Evolutionary conservation across 331 rosid genomes (phyloP).

Genomic region (Malus hybrid): DNA sequence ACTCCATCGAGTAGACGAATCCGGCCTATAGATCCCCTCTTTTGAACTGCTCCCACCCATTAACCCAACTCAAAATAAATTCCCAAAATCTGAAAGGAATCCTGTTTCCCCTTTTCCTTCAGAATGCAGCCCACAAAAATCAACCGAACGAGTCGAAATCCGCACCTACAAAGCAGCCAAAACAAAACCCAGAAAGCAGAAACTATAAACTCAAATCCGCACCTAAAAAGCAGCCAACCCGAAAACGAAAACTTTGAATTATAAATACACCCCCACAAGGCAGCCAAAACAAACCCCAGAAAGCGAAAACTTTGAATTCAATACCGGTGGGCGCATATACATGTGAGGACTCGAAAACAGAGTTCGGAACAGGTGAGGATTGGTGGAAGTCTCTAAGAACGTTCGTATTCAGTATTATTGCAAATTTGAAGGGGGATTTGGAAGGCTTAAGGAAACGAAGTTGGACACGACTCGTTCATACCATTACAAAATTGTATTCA

Average conservation of each 20-base stretch:
- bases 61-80: constrained; percentile 16
- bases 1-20: constrained; percentile 35
- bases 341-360: not conserved
- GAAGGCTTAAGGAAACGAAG: constrained; percentile 1
- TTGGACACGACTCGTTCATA: constrained; percentile 14
- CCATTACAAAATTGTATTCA: not conserved
- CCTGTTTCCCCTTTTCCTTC: constrained; percentile 6
- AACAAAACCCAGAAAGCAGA: not conserved
- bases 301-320: not conserved
- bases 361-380: too few species aligned
- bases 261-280: too few species aligned
- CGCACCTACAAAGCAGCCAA: not conserved
- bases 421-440: not conserved
- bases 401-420: not conserved
- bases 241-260: too few species aligned
- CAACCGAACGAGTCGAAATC: constrained; percentile 11
- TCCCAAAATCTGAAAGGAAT: not conserved
- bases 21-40: constrained; percentile 35
- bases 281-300: not conserved
- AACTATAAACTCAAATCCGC: not conserved
- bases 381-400: constrained; percentile 15
- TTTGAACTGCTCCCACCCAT: constrained; percentile 80
- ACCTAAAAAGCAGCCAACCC: too few species aligned
- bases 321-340: not conserved
- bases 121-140: not conserved